These are phyloP conservation scores for Pezicula carpinea DNA, from an alignment of 2,329 filamentous ascomycete genomes.

Conservation along the genomic window DNA sequence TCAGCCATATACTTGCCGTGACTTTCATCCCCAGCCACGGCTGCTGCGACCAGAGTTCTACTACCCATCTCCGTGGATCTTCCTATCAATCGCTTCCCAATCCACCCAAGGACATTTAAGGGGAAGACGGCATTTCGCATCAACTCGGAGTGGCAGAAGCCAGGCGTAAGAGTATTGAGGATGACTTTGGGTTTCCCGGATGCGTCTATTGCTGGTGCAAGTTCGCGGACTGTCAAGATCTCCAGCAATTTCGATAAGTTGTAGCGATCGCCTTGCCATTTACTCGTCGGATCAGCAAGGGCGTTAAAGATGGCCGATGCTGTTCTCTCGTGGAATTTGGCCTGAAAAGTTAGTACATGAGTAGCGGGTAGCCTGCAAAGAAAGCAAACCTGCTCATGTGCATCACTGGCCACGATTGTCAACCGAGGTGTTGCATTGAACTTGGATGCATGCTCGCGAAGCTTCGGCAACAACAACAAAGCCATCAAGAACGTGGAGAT, in stretches of 20 bases:
- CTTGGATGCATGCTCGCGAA: constrained; percentile 30
- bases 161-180: constrained; percentile 30
- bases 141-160: constrained; percentile 30
- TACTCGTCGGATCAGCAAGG: constrained; percentile 11
- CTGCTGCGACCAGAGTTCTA: constrained; percentile 29
- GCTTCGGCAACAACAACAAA: constrained; percentile 36
- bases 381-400: constrained; percentile 19
- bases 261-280: constrained; percentile 26
- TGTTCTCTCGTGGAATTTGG: constrained; percentile 21
- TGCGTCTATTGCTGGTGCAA: constrained; percentile 22
- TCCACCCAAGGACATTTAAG: constrained; percentile 17
- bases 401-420: constrained; percentile 23
- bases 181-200: constrained; percentile 25
- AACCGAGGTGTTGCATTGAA: constrained; percentile 15
- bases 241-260: constrained; percentile 32
- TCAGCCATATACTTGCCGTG: constrained; percentile 27
- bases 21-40: constrained; percentile 23
- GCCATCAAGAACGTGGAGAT: constrained; percentile 41
- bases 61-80: constrained; percentile 30
- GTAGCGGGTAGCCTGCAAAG: not conserved
- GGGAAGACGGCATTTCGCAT: constrained; percentile 24
- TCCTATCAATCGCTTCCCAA: constrained; percentile 22
- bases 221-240: constrained; percentile 25
- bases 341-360: constrained; percentile 11
- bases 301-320: constrained; percentile 15